phyloP scores from a whole-genome alignment of 495 filamentous ascomycete genomes.

The Penicillium turbatum region DNA sequence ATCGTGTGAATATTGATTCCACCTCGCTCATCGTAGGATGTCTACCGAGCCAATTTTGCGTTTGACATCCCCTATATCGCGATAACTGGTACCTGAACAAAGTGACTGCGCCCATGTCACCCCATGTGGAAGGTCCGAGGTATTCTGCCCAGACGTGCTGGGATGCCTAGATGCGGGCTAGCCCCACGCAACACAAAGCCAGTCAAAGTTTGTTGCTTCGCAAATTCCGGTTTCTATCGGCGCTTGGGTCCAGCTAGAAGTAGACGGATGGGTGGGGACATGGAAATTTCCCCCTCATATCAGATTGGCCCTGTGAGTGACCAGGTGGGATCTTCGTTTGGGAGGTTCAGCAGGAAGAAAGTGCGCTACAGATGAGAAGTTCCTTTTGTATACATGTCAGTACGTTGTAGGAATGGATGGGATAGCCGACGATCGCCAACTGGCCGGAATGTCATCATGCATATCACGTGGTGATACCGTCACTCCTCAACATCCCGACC shows the following conservation, averaged over 20 bases:
- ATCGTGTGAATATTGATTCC: not conserved
- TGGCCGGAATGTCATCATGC: not conserved
- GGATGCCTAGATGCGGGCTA: too few relatives aligned
- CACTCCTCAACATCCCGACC: not conserved
- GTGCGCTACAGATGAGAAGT: too few relatives aligned
- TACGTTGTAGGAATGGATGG: not conserved
- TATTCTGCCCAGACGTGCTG: not conserved
- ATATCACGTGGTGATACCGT: constrained; percentile 7
- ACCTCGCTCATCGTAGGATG: not conserved
- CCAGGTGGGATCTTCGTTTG: not conserved
- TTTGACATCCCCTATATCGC: not conserved
- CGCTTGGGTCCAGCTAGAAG: not conserved
- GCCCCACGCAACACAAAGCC: not conserved
- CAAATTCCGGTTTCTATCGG: not conserved
- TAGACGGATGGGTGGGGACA: too few relatives aligned
- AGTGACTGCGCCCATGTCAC: not conserved
- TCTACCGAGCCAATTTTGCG: not conserved
- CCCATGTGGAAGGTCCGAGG: not conserved
- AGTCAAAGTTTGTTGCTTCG: not conserved
- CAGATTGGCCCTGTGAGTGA: not conserved
- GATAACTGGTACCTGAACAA: not conserved
- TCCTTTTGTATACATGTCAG: not conserved
- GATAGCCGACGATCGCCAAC: not conserved
- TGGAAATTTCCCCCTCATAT: not conserved
- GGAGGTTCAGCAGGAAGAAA: not conserved